Evolutionary conservation across 495 filamentous ascomycete genomes (phyloP).

Genomic region (Aspergillus indologenus): DNA sequence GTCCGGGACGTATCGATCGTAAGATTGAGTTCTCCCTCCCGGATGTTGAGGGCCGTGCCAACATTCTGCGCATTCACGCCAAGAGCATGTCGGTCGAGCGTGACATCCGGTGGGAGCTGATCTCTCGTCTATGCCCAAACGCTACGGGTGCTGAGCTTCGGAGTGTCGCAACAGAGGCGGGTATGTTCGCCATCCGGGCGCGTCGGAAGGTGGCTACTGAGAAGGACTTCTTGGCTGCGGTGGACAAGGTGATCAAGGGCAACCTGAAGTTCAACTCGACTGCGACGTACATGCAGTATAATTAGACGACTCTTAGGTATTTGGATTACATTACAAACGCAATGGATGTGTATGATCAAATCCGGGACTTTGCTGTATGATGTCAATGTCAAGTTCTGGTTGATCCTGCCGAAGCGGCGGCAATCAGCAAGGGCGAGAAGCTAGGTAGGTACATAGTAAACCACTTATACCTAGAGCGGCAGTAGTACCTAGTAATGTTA

Average conservation of each 20-base stretch:
- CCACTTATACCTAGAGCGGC: too few relatives aligned
- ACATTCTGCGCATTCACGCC: conserved; percentile 96
- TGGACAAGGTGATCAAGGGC: conserved; percentile 99
- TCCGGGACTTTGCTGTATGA: too few relatives aligned
- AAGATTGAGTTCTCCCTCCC: conserved; percentile 99
- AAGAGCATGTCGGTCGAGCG: conserved; percentile 99
- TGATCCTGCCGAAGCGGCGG: background rate
- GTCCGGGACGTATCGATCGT: conserved; percentile 94
- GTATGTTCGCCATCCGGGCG: conserved; percentile 97
- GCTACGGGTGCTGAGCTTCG: conserved; percentile 90
- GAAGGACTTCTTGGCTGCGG: conserved; percentile 97
- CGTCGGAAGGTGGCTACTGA: conserved; percentile 96
- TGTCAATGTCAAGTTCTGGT: too few relatives aligned
- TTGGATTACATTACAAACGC: conserved; percentile 22
- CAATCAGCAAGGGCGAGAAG: background rate
- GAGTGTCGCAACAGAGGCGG: conserved; percentile 97
- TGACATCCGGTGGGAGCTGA: conserved; percentile 98
- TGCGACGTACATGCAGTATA: conserved; percentile 98
- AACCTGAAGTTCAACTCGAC: conserved; percentile 99
- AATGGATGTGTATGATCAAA: conserved; percentile 29
- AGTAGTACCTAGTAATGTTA: too few relatives aligned
- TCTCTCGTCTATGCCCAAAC: conserved; percentile 94
- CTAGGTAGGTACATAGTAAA: too few relatives aligned
- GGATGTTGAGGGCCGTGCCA: conserved; percentile 93
- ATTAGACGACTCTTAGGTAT: conserved; percentile 52